Conservation (phyloP, 1,284 basidiomycete species). For the Pseudomicrostroma phylloplanum region DNA sequence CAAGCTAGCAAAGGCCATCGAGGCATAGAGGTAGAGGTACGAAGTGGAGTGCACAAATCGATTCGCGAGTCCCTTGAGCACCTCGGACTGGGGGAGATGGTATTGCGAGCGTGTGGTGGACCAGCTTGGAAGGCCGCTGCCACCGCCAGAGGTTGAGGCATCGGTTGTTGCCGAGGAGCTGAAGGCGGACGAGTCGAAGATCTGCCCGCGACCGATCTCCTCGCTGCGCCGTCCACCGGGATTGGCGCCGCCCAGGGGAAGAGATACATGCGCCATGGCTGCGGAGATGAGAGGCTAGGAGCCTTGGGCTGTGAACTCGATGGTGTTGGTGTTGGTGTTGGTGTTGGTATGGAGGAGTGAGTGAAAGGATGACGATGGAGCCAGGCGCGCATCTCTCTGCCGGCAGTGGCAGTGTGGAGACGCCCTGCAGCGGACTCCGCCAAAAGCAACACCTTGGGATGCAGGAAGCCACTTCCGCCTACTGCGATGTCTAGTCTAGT, state of each 20-base stretch:
- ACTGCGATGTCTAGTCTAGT: too few relatives aligned
- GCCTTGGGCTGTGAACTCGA: neutral
- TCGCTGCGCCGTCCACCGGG: conserved; percentile 9
- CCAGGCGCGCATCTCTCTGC: too few relatives aligned
- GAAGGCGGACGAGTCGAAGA: conserved; percentile 3
- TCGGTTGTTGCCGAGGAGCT: neutral
- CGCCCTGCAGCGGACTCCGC: too few relatives aligned
- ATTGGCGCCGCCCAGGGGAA: neutral
- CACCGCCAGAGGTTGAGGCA: neutral
- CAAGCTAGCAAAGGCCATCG: conserved; percentile 44
- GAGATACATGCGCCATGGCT: neutral
- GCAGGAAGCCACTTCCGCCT: too few relatives aligned
- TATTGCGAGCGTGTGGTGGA: conserved; percentile 30
- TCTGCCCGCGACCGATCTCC: neutral
- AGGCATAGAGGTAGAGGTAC: conserved; percentile 47
- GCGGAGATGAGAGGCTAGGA: neutral
- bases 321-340: too few relatives aligned
- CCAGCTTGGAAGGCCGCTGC: conserved; percentile 2
- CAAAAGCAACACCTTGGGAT: too few relatives aligned
- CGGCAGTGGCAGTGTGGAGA: too few relatives aligned
- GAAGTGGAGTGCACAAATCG: conserved; percentile 47
- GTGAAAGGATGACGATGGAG: too few relatives aligned
- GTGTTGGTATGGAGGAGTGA: neutral
- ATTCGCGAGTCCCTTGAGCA: conserved; percentile 48
- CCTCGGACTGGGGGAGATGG: conserved; percentile 37